Evolutionary conservation across 73 alveolate species (phyloP).

Genomic region (Symbiodinium natans): DNA sequence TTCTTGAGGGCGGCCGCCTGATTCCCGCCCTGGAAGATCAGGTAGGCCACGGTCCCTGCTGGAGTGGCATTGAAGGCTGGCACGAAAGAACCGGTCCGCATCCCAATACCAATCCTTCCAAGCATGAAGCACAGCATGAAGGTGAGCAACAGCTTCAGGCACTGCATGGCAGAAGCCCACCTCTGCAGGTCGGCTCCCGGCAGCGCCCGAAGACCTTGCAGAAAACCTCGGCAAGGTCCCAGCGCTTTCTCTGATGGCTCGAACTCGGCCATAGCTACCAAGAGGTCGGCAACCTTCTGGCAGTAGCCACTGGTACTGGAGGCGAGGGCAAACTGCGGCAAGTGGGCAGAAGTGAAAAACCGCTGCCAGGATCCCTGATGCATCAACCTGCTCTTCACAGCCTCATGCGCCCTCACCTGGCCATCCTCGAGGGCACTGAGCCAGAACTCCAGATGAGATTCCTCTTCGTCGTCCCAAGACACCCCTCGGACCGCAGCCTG

Average conservation of each 20-base stretch:
- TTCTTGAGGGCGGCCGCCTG: conserved; percentile 86
- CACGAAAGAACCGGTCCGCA: conserved; percentile 15
- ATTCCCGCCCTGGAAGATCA: conserved; percentile 61
- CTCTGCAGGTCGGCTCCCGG: neutral
- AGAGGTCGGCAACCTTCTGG: conserved; percentile 34
- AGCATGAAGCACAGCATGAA: conserved; percentile 45
- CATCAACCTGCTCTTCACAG: neutral
- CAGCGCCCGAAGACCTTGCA: conserved; percentile 15
- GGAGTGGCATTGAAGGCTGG: conserved; percentile 90
- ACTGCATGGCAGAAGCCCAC: neutral
- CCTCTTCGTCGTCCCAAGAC: neutral
- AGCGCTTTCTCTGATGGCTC: conserved; percentile 27
- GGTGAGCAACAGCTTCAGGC: conserved; percentile 40
- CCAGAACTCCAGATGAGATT: conserved; percentile 23
- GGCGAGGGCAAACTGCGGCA: conserved; percentile 73
- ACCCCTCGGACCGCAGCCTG: neutral
- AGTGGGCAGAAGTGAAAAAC: conserved; percentile 42
- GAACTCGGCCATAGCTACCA: conserved; percentile 50
- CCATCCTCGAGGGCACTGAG: conserved; percentile 58
- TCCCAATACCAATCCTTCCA: conserved; percentile 46
- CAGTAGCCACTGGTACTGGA: conserved; percentile 63
- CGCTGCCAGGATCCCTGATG: neutral
- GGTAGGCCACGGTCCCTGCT: conserved; percentile 62
- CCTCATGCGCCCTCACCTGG: conserved; percentile 9
- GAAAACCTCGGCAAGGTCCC: conserved; percentile 29